Evolutionary conservation across 2,329 filamentous ascomycete genomes (phyloP).

Genomic region (Ampelomyces quisqualis): DNA sequence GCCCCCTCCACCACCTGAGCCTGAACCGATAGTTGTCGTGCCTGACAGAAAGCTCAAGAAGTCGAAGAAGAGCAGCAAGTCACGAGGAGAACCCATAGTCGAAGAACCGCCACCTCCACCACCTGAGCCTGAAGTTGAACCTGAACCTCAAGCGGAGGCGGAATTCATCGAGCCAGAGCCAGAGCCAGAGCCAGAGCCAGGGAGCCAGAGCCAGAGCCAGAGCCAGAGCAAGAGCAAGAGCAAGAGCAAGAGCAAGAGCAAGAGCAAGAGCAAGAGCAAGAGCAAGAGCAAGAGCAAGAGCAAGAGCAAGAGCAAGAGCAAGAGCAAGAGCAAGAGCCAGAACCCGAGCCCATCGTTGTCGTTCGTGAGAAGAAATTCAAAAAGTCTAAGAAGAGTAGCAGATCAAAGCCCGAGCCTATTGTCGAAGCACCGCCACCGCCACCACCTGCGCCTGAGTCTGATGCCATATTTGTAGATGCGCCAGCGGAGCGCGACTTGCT

Average conservation of each 20-base stretch:
- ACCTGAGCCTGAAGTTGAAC: slow-evolving; percentile 23
- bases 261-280: slow-evolving; percentile 32
- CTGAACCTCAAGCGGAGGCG: slow-evolving; percentile 14
- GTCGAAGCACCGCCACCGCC: slow-evolving; percentile 36
- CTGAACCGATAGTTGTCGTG: slow-evolving; percentile 47
- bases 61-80: slow-evolving; percentile 33
- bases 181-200: slow-evolving; percentile 34
- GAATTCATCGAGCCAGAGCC: slow-evolving; percentile 30
- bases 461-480: slow-evolving; percentile 21
- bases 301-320: no score
- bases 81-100: slow-evolving; percentile 60
- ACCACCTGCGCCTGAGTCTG: slow-evolving; percentile 24
- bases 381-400: slow-evolving; percentile 36
- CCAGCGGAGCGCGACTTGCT: slow-evolving; percentile 21
- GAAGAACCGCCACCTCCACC: slow-evolving; percentile 35
- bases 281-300: slow-evolving; percentile 32
- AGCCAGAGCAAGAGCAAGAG: no score
- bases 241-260: no score
- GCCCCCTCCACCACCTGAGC: slow-evolving; percentile 20
- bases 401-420: slow-evolving; percentile 60
- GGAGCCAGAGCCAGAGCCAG: slow-evolving; percentile 36
- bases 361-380: slow-evolving; percentile 24
- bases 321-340: no score
- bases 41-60: slow-evolving; percentile 24
- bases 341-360: slow-evolving; percentile 32